Evolutionary conservation across 495 filamentous ascomycete genomes (phyloP).

Genomic region (Penicillium bovifimosum): DNA sequence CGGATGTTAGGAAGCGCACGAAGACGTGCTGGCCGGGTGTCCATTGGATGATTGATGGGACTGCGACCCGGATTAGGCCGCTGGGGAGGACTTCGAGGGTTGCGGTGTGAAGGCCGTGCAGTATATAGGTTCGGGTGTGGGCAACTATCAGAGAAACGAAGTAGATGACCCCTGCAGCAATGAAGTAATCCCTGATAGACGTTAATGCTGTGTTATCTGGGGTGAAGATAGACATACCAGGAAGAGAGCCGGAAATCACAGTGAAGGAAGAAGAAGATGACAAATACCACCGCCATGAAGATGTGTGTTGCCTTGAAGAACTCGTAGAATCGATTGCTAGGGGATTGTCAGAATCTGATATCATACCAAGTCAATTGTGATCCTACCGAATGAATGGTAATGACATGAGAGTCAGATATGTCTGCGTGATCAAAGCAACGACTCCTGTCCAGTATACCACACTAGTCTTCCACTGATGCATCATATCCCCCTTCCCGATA

Average conservation of each 20-base stretch:
- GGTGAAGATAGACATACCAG: constrained; percentile 32
- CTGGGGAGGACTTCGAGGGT: constrained; percentile 37
- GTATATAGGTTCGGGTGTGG: constrained; percentile 39
- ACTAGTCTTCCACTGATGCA: constrained; percentile 36
- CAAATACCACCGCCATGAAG: constrained; percentile 39
- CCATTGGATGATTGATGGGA: constrained; percentile 44
- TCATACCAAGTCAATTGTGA: not conserved
- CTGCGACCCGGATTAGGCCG: constrained; percentile 38
- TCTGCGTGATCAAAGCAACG: constrained; percentile 42
- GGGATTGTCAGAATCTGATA: constrained; percentile 4
- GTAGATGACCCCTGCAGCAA: constrained; percentile 49
- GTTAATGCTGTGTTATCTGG: not conserved
- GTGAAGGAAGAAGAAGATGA: constrained; percentile 45
- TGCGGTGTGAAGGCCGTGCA: constrained; percentile 43
- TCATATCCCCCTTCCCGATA: constrained; percentile 42
- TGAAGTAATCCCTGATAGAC: constrained; percentile 51
- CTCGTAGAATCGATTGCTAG: constrained; percentile 45
- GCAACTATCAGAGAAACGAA: constrained; percentile 36
- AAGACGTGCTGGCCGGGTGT: constrained; percentile 47
- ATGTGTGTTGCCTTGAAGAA: constrained; percentile 50
- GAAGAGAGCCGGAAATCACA: constrained; percentile 40
- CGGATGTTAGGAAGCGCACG: constrained; percentile 41
- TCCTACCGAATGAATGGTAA: constrained; percentile 39
- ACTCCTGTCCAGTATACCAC: constrained; percentile 40
- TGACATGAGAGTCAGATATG: constrained; percentile 47